phyloP scores from a whole-genome alignment of 768 basidiomycete species.

The Suillus subluteus region DNA sequence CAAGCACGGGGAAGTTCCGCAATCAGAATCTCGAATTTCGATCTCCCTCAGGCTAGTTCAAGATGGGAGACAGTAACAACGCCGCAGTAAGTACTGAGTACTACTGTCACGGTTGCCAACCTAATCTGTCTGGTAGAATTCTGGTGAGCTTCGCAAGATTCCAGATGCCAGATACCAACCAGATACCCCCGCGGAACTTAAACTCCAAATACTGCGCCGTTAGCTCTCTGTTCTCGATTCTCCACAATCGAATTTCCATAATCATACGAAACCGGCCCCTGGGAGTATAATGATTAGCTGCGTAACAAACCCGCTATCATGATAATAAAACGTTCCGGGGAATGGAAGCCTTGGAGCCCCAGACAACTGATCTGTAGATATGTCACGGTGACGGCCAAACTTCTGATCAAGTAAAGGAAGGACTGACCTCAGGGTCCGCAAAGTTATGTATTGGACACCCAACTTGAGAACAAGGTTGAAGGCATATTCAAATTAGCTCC shows the following conservation, averaged over 20 bases:
- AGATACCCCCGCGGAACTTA: slow-evolving; percentile 52
- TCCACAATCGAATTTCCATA: slow-evolving; percentile 76
- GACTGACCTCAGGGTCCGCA: slow-evolving; percentile 53
- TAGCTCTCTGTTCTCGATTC: not conserved
- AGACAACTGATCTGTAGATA: slow-evolving; percentile 70
- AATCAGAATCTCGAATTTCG: slow-evolving; percentile 29
- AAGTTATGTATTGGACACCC: slow-evolving; percentile 80
- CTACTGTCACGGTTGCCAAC: slow-evolving; percentile 51
- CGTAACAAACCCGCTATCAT: slow-evolving; percentile 1
- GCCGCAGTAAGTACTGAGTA: slow-evolving; percentile 39
- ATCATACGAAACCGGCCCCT: slow-evolving; percentile 62
- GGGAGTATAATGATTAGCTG: not conserved
- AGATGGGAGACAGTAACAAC: slow-evolving; percentile 45
- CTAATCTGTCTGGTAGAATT: slow-evolving; percentile 80
- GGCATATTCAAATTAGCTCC: slow-evolving; percentile 74
- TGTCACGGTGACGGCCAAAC: slow-evolving; percentile 1
- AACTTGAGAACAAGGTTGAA: slow-evolving; percentile 63
- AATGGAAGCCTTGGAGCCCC: slow-evolving; percentile 73
- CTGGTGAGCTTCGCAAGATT: slow-evolving; percentile 72
- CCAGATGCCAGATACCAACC: slow-evolving; percentile 51
- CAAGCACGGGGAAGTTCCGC: not conserved
- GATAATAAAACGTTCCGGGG: slow-evolving; percentile 53
- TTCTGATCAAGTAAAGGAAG: not conserved
- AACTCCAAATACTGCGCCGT: slow-evolving; percentile 69
- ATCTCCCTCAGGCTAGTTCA: slow-evolving; percentile 38